Base-by-base conservation (phyloP, 163 green algal species). In the Volvox carteri region DNA sequence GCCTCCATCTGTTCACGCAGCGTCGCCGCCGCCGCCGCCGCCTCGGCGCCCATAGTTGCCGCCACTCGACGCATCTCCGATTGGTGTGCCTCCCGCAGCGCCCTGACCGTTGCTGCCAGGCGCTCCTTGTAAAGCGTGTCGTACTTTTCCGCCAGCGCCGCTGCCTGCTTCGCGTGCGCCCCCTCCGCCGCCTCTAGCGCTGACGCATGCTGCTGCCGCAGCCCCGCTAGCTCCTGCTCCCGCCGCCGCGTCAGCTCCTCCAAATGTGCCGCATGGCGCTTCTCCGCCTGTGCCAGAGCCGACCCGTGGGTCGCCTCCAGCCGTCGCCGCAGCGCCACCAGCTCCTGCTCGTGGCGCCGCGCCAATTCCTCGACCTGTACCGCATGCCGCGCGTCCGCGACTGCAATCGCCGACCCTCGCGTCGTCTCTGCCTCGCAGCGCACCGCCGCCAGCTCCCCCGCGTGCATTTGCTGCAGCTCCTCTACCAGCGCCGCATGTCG, bases 31-130 rank as follows among this genome's bases (percentile, higher is more conserved):
- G 81, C 81, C 35, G 81, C 81, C 23, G 67, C 67, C 1, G 81
- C 48, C 67, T 88, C 81, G 9, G 67, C 67, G 35, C 67, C 67
- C 81, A 88, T 73, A 28, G 67, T 60, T 46, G 67, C 65, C 48
- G 81, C 67, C 23, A 80, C 81, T 12, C 81, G 67, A 21, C 81
- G 81, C 33, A 88, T 46, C 81, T 88, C 67, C 0, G n/a, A 33
- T 11, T 80, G 67, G 35, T 88, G 81, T 35, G 48, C 81, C n/a
- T 88, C 81, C 0, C 81, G 65, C 46, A 88, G 65, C 81, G 65
- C 81, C 16, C 41, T 54, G 4, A 65, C 81, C 33, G 81, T 60
- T 33, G 21, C 33, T 25, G 81, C 65, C 67, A 88, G 25, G 41
- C 48, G 46, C 81, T 72, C 67, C 23, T 73, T 56, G 81, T 88